phyloP scores from a whole-genome alignment of 805 yeast species.

The Huiozyma sinensis region DNA sequence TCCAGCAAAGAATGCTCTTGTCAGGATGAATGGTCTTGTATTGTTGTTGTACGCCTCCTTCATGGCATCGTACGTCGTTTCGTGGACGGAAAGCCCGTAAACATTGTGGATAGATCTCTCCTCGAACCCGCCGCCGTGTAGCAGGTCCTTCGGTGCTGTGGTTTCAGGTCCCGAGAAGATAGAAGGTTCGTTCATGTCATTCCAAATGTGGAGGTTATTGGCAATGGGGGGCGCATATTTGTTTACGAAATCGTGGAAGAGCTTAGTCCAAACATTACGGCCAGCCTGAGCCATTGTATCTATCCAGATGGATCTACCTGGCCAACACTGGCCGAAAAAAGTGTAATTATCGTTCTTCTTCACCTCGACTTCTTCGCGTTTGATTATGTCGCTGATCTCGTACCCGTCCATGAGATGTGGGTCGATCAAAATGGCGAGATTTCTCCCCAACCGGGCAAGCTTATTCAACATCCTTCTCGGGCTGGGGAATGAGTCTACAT shows the following conservation, averaged over 20 bases:
- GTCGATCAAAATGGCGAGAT: conserved; percentile 76
- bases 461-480: conserved; percentile 57
- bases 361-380: conserved; percentile 36
- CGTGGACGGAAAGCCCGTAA: conserved; percentile 71
- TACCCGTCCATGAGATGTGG: conserved; percentile 80
- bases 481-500: conserved; percentile 57
- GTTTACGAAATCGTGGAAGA: conserved; percentile 36
- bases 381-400: conserved; percentile 45
- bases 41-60: conserved; percentile 34
- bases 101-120: conserved; percentile 86
- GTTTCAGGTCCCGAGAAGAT: conserved; percentile 94
- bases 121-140: conserved; percentile 76
- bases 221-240: conserved; percentile 28
- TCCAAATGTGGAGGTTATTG: conserved; percentile 78
- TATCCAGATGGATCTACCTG: conserved; percentile 91
- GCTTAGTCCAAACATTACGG: conserved; percentile 46
- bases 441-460: conserved; percentile 64
- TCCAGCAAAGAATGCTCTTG: conserved; percentile 83
- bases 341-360: conserved; percentile 36
- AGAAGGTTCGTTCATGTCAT: conserved; percentile 97
- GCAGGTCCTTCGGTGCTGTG: conserved; percentile 66
- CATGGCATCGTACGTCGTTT: conserved; percentile 66
- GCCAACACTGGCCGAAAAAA: conserved; percentile 92
- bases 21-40: conserved; percentile 76
- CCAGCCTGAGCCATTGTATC: conserved; percentile 68